A percentile compares a stretch with the other conserved stretches of the same genome.
These are phyloP conservation scores for Tulasnella sp. DNA, from an alignment of 768 basidiomycete genomes.

Conservation along the genomic window DNA sequence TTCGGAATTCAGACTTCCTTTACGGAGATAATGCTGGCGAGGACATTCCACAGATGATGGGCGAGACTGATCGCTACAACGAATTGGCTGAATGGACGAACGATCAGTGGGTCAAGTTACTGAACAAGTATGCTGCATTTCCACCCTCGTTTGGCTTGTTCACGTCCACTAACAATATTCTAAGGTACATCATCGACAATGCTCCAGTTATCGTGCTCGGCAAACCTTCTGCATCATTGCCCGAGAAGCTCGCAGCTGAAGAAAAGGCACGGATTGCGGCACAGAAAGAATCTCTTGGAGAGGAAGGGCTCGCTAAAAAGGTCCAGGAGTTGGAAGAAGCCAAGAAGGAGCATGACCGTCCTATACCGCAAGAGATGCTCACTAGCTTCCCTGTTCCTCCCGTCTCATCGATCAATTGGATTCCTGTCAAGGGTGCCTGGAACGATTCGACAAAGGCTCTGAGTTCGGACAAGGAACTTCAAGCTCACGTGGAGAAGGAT, in stretches of 20 bases:
- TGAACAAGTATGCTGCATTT: slow-evolving; percentile 62
- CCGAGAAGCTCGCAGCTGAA: slow-evolving; percentile 74
- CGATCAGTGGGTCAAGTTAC: slow-evolving; percentile 73
- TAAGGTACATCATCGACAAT: slow-evolving; percentile 78
- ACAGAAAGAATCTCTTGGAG: slow-evolving; percentile 72
- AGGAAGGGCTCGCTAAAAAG: slow-evolving; percentile 75
- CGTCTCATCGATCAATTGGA: slow-evolving; percentile 91
- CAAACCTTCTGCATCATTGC: slow-evolving; percentile 83
- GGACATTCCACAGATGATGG: slow-evolving; percentile 69
- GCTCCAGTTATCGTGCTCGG: slow-evolving; percentile 78
- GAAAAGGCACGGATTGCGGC: slow-evolving; percentile 76
- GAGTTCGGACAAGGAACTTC: slow-evolving; percentile 49
- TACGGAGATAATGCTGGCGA: slow-evolving; percentile 85
- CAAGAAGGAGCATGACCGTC: slow-evolving; percentile 80
- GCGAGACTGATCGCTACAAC: slow-evolving; percentile 76
- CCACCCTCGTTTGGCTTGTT: slow-evolving; percentile 6
- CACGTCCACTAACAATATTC: not conserved
- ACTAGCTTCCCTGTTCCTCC: slow-evolving; percentile 88
- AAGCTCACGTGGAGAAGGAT: slow-evolving; percentile 67
- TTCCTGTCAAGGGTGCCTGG: slow-evolving; percentile 70
- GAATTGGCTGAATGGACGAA: slow-evolving; percentile 70
- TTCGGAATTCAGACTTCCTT: slow-evolving; percentile 61
- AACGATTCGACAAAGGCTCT: slow-evolving; percentile 52
- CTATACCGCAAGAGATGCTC: slow-evolving; percentile 80
- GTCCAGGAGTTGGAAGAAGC: slow-evolving; percentile 73